Base-by-base conservation (phyloP, 208 protist species). In the Trypanosoma mega region DNA sequence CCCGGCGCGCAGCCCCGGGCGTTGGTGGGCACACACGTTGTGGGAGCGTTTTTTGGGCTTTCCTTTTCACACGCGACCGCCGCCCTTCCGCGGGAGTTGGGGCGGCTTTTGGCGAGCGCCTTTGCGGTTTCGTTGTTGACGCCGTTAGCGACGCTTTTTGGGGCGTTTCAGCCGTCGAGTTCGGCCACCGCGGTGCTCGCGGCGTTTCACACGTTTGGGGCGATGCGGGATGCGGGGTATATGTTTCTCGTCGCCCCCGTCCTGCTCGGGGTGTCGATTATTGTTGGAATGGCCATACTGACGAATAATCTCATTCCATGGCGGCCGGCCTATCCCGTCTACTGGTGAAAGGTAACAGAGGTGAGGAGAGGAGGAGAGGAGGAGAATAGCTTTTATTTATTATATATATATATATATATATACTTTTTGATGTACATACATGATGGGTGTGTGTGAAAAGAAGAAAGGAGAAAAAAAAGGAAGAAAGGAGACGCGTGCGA, bases 131-230 rank as follows among this genome's bases (percentile, higher is more conserved):
- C 71, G 6, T 70, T 85, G 24, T 37, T 87, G 46, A 75, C 80
- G 11, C 49, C 63, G 20, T 41, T 78, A 20, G 79, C 80, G 71
- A 72, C 76, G 51, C 26, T 91, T 41, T 78, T 74, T 18, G 59
- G 72, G 27, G 61, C 72, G 9, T 65, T 91, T 54, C 75, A 91
- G 55, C 80, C 84, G 3, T 87, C 84, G 3, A 79, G 78, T 16
- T 82, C 84, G 1, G 80, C 80, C 26, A 87, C 80, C 11, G 77
- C 76, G n/a, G 86, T 81, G 41, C 57, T 87, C 12, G 84, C 77
- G 16, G 78, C 63, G 0, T 78, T 87, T 47, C 77, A 87, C 55
- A 20, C 64, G 18, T 84, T 79, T 56, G 77, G 80, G 11, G 27
- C 66, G 33, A 82, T 85, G 75, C 56, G 66, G 2, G 76, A 87